Base-by-base conservation (phyloP, 192 early-diverging fungal genomes). In the Coemansia sp. region DNA sequence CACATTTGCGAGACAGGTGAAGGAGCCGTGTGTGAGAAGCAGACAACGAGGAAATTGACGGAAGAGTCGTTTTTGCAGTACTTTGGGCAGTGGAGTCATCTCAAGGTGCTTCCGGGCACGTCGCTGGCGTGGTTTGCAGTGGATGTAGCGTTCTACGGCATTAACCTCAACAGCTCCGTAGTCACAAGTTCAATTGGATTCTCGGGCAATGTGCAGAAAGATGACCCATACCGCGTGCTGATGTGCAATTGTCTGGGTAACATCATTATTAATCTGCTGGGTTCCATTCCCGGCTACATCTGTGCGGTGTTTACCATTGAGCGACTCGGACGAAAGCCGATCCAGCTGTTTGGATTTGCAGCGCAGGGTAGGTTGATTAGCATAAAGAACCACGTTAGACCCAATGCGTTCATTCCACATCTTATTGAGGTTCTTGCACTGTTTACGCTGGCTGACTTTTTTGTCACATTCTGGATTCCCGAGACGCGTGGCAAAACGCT, bases 281-380 rank as follows among this genome's bases (percentile, higher is more conserved):
- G 26, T 26, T 26, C 26, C 26, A 26, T 26, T 26, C 26, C 26
- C 26, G 92, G 96, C 56, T 98, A 97, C 89, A 94, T 91, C 91
- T 83, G 96, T 78, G 88, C 90, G 9, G 93, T 98, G 61, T 90
- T 91, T 67, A 74, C 88, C 10, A 90, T 98, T 37, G 96, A 98
- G 65, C 81, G 80, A 63, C 66, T 92, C 23, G 96, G 95, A 60
- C 91, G 96, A 65, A 95, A 94, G 72, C 74, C 80, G 45, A 97
- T 98, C 67, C 94, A 95, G 67, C 87, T 93, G 71, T 70, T 91
- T 68, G 95, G 95, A 44, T 98, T 96, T 78, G 84, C 50, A 12
- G 88, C 91, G 2, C 88, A 89, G 75, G 79, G 88, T 67, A 87
- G 86, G 9, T 67, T 91, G 61, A 74, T 92, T 38, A 64, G 87